Conservation (phyloP, 2,329 filamentous ascomycete genomes). For the Pseudopithomyces chartarum region DNA sequence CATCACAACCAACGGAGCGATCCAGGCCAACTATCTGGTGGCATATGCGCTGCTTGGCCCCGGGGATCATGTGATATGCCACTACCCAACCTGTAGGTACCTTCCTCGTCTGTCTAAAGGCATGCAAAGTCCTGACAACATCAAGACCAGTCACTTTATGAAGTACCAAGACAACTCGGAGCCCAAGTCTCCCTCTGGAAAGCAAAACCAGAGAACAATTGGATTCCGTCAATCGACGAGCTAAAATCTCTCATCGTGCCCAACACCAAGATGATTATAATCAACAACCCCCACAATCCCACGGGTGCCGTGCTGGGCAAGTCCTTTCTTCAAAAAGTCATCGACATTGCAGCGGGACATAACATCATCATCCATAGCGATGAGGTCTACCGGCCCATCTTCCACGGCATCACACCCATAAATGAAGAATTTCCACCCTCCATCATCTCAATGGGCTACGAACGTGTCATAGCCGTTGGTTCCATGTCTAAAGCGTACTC, state of each 20-base stretch:
- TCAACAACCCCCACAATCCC: conserved; percentile 83
- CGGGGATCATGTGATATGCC: conserved; percentile 83
- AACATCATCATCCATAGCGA: conserved; percentile 73
- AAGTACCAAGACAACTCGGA: conserved; percentile 73
- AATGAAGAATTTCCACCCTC: conserved; percentile 67
- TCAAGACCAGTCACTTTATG: conserved; percentile 72
- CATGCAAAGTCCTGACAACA: neutral
- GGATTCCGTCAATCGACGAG: conserved; percentile 69
- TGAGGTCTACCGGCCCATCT: conserved; percentile 84
- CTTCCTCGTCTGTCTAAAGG: neutral
- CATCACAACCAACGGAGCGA: conserved; percentile 79
- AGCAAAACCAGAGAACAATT: conserved; percentile 66
- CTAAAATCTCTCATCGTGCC: conserved; percentile 67
- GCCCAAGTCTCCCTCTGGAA: conserved; percentile 80
- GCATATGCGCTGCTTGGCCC: conserved; percentile 74
- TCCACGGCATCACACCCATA: conserved; percentile 67
- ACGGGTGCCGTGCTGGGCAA: conserved; percentile 73
- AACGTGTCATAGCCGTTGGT: conserved; percentile 72
- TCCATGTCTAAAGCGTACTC: conserved; percentile 87
- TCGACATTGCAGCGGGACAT: conserved; percentile 66
- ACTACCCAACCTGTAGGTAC: conserved; percentile 74
- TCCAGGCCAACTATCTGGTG: conserved; percentile 81
- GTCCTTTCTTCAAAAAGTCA: conserved; percentile 63
- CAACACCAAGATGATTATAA: conserved; percentile 73
- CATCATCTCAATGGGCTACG: conserved; percentile 72